phyloP scores from a whole-genome alignment of 2,329 filamentous ascomycete genomes.

The Colletotrichum agaves region DNA sequence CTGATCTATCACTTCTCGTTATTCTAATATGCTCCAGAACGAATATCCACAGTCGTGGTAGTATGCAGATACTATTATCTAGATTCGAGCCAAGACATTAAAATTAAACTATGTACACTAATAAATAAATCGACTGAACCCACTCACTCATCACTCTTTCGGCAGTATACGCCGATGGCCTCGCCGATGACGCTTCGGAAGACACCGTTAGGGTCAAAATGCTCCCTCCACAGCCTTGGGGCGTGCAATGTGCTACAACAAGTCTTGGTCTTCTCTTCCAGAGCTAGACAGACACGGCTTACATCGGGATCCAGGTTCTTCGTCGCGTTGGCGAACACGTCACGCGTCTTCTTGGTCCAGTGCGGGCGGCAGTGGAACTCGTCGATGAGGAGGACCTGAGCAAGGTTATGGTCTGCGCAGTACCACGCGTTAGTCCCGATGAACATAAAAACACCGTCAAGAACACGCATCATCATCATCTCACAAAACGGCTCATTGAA shows the following conservation, averaged over 20 bases:
- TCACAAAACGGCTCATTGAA: constrained; percentile 63
- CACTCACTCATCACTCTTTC: too few species aligned
- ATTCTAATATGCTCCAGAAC: too few species aligned
- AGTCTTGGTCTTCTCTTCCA: background rate
- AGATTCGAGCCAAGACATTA: too few species aligned
- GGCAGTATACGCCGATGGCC: constrained; percentile 56
- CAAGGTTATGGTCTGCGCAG: constrained; percentile 53
- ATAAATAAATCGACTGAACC: too few species aligned
- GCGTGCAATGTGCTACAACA: constrained; percentile 50
- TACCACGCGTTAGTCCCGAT: too few species aligned
- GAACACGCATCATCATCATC: constrained; percentile 37
- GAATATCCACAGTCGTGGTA: too few species aligned
- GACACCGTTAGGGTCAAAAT: constrained; percentile 59
- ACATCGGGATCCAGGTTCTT: constrained; percentile 60
- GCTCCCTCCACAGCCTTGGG: constrained; percentile 59
- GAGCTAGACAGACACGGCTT: constrained; percentile 38
- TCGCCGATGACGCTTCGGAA: constrained; percentile 61
- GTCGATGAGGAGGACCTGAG: constrained; percentile 57
- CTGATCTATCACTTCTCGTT: too few species aligned
- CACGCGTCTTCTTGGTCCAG: constrained; percentile 65
- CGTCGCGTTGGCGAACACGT: constrained; percentile 55
- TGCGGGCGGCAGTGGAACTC: constrained; percentile 63
- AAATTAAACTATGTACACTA: too few species aligned
- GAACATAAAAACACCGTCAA: too few species aligned
- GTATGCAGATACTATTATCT: too few species aligned